Conservation (phyloP, 805 yeast genomes). For the Hermanozyma aechmeae region DNA sequence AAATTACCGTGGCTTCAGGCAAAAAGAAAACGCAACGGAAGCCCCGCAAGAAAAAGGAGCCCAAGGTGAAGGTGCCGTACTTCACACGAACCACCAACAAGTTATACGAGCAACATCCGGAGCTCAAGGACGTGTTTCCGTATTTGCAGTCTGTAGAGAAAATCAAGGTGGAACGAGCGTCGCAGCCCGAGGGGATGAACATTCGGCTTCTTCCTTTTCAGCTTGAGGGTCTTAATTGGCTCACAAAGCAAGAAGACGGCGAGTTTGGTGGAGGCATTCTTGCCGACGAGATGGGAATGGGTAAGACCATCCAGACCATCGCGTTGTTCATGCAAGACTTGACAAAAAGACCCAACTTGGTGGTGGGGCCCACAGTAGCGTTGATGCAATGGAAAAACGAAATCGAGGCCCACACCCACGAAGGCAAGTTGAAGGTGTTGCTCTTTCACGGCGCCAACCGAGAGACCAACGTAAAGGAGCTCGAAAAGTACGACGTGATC, state of each 20-base stretch:
- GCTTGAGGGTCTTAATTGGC: constrained; percentile 88
- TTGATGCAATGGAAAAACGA: constrained; percentile 96
- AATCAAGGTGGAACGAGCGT: constrained; percentile 46
- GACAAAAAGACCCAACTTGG: constrained; percentile 66
- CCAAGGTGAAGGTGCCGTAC: constrained; percentile 54
- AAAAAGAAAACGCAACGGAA: constrained; percentile 9
- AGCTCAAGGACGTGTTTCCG: constrained; percentile 63
- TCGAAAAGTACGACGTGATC: constrained; percentile 64
- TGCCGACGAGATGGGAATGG: constrained; percentile 99
- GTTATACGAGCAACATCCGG: constrained; percentile 71
- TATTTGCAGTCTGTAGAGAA: constrained; percentile 40
- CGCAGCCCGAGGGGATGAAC: constrained; percentile 73
- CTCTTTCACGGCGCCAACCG: constrained; percentile 85
- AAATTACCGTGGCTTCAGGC: neutral
- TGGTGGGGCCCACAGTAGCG: constrained; percentile 98
- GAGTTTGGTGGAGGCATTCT: constrained; percentile 81
- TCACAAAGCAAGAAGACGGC: constrained; percentile 69
- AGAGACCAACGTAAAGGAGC: constrained; percentile 44
- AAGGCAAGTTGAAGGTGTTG: constrained; percentile 55
- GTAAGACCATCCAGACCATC: constrained; percentile 94
- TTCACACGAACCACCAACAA: constrained; percentile 61
- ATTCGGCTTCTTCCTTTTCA: constrained; percentile 81
- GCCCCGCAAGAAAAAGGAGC: constrained; percentile 25
- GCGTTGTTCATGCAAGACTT: constrained; percentile 71
- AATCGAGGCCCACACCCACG: constrained; percentile 70